phyloP scores from a whole-genome alignment of 495 filamentous ascomycete genomes.

The Haplographium delicatum region DNA sequence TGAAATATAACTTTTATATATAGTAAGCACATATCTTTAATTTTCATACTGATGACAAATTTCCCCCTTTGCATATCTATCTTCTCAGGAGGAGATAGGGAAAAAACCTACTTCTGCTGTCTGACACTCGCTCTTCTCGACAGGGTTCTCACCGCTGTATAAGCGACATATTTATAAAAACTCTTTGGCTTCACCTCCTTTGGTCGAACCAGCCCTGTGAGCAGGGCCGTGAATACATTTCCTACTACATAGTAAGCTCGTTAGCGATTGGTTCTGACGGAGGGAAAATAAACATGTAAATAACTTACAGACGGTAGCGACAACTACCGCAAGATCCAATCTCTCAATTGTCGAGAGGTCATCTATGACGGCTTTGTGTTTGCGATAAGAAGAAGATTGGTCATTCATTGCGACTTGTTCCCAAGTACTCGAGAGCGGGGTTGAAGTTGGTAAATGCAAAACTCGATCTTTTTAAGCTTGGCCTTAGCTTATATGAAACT shows the following conservation, averaged over 20 bases:
- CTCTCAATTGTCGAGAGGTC: conserved; percentile 16
- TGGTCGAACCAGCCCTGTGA: conserved; percentile 3
- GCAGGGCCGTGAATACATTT: conserved; percentile 9
- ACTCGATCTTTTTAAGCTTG: no score
- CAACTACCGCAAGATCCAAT: conserved; percentile 7
- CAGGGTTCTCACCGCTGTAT: conserved; percentile 10
- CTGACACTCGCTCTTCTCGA: conserved; percentile 2
- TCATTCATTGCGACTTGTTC: conserved; percentile 1
- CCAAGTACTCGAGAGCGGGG: not conserved
- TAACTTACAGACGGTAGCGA: conserved; percentile 4
- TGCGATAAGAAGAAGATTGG: conserved; percentile 18
- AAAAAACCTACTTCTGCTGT: conserved; percentile 20
- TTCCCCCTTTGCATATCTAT: no score
- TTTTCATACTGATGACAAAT: no score
- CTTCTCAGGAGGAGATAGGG: no score
- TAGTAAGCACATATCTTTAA: not conserved
- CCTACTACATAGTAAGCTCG: not conserved
- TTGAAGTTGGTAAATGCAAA: no score
- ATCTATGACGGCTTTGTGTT: conserved; percentile 13
- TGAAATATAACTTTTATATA: conserved; percentile 20
- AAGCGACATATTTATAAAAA: conserved; percentile 15
- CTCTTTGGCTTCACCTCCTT: conserved; percentile 6
- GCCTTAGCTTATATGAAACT: no score
- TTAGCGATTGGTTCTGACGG: not conserved
- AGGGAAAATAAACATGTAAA: not conserved